Percentiles rank a stretch among this genome's conserved stretches.
Conservation (phyloP, 805 yeast genomes). For the Candida qinlingensis region DNA sequence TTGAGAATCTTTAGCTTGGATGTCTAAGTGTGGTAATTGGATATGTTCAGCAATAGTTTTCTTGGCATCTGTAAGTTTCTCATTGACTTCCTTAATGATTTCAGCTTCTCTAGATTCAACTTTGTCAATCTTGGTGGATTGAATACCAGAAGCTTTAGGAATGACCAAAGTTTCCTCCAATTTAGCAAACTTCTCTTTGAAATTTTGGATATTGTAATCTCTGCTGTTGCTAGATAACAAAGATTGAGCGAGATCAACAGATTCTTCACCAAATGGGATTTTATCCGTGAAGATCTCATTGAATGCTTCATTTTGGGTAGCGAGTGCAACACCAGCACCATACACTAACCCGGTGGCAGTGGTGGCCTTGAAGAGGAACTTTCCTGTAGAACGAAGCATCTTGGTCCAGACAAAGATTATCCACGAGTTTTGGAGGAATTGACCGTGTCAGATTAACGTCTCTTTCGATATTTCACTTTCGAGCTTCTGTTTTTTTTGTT, state of each 20-base stretch:
- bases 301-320: slow-evolving; percentile 52
- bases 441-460: too few species aligned
- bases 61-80: slow-evolving; percentile 12
- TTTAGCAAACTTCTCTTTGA: slow-evolving; percentile 33
- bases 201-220: slow-evolving; percentile 29
- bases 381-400: slow-evolving; percentile 28
- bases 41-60: slow-evolving; percentile 12
- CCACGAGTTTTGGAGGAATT: too few species aligned
- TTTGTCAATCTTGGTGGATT: slow-evolving; percentile 28
- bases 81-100: slow-evolving; percentile 5
- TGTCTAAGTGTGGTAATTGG: slow-evolving; percentile 24
- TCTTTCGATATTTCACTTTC: neutral
- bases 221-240: slow-evolving; percentile 18
- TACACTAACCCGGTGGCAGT: slow-evolving; percentile 37
- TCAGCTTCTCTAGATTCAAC: slow-evolving; percentile 15
- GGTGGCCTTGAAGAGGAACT: slow-evolving; percentile 26
- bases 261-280: slow-evolving; percentile 57
- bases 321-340: slow-evolving; percentile 54
- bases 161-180: slow-evolving; percentile 35
- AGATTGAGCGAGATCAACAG: slow-evolving; percentile 46
- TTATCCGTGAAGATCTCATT: slow-evolving; percentile 58
- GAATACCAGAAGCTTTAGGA: slow-evolving; percentile 34
- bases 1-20: slow-evolving; percentile 26
- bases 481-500: neutral
- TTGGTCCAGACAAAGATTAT: too few species aligned